These are phyloP conservation scores for Smittium mucronatum DNA, from an alignment of 371 early-diverging fungal genomes.

Conservation along the genomic window DNA sequence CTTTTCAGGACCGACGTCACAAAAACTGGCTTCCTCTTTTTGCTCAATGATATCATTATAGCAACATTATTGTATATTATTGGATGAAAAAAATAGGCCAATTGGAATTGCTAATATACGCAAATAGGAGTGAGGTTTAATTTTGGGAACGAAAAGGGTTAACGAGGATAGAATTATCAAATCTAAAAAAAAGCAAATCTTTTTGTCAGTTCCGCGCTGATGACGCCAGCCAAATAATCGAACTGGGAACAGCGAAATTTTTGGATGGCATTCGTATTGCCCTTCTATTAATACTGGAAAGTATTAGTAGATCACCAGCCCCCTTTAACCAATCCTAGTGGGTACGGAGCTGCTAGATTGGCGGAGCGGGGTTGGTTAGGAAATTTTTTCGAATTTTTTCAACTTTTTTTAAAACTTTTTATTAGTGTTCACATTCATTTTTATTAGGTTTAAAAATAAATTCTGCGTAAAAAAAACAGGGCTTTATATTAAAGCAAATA, in stretches of 20 bases:
- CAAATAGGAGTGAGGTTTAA: too few relatives aligned
- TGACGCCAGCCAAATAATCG: too few relatives aligned
- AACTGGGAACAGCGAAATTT: background rate
- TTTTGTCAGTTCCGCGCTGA: background rate
- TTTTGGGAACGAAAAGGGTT: too few relatives aligned
- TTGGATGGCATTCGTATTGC: background rate
- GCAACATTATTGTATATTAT: too few relatives aligned
- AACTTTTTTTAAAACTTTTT: background rate
- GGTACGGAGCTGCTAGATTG: background rate
- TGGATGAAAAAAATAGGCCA: too few relatives aligned
- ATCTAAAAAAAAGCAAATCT: background rate
- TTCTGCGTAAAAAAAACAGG: too few relatives aligned
- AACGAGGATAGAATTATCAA: background rate
- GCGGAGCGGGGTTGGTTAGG: background rate
- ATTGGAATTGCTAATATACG: too few relatives aligned
- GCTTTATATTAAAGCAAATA: too few relatives aligned
- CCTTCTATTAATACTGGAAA: background rate
- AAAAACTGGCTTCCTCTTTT: too few relatives aligned
- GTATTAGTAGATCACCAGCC: background rate
- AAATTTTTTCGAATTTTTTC: background rate
- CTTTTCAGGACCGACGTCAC: too few relatives aligned
- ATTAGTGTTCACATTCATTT: background rate
- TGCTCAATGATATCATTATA: too few relatives aligned
- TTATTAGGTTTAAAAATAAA: too few relatives aligned
- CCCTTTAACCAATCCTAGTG: background rate